Evolutionary conservation across 495 filamentous ascomycete genomes (phyloP), one percentile per base, ranked within the genome.

Genomic region (Chaetomium tenue): DNA sequence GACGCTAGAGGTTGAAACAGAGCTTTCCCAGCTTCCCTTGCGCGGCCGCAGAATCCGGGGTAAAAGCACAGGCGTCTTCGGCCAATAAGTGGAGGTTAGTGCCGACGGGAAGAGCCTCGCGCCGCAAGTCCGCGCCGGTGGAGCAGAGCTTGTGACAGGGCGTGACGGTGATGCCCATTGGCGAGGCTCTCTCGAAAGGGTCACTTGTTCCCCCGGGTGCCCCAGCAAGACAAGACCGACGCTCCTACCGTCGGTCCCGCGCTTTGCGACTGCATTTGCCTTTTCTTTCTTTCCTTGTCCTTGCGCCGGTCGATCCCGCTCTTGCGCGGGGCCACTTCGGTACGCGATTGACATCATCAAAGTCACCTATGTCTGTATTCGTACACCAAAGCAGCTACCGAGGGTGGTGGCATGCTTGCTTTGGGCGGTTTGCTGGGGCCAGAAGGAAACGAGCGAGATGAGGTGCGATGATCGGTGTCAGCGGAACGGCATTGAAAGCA

Each of bases 91-190:
- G 12, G 26, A 30, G 15, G 28, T 42, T 42, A 58, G 37, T 42
- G 15, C 30, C 54, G 55, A 52, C 64, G 47, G 55, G 56, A 64
- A 37, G 28, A 68, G 57, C 52, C 58, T 58, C 52, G 26, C 33
- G 47, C 46, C 44, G 22, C 3, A 11, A 44, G 37, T 33, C 23
- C 54, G 16, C 12, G 13, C 16, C 40, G 26, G 58, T 25, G 30
- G 23, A 62, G 23, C 33, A 26, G 40, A n/a, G 53, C 25, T 37
- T 28, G 66, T 71, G 66, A 69, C 55, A 51, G 59, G 53, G 57
- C 58, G 70, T 68, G 70, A 72, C 67, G 25, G 50, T 23, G 47
- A 30, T 55, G 40, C 47, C 50, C 46, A 72, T 72, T 70, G 70
- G 70, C 44, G 60, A 52, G 22, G 42, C n/a, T 23, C 25, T 0